Conservation (phyloP, 495 filamentous ascomycete genomes). For the Talaromyces nanjingensis region DNA sequence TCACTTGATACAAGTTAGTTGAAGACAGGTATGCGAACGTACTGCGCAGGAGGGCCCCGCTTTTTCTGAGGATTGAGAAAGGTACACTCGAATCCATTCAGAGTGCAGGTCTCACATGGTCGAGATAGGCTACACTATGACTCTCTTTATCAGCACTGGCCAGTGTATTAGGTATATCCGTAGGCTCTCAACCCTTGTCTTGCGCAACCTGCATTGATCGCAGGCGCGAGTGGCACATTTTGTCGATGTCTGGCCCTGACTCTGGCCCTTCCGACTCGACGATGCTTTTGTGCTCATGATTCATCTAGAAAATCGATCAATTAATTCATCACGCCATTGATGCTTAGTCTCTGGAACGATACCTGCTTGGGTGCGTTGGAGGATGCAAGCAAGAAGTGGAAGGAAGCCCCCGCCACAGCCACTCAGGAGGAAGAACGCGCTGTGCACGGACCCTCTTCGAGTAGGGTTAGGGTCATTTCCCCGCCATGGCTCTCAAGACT, state of each 20-base stretch:
- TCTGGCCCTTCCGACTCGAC: background rate
- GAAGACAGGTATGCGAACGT: constrained; percentile 14
- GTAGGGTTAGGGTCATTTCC: background rate
- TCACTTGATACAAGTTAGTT: background rate
- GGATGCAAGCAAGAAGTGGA: background rate
- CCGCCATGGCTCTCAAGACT: too few species aligned
- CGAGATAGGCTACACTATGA: constrained; percentile 33
- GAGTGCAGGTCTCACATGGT: constrained; percentile 31
- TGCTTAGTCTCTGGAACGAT: background rate
- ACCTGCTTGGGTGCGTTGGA: background rate
- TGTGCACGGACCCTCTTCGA: background rate
- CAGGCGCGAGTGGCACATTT: background rate
- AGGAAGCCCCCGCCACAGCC: background rate
- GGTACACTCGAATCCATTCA: constrained; percentile 36
- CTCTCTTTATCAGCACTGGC: background rate
- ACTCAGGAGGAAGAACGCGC: background rate
- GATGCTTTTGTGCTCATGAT: background rate
- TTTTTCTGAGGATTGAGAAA: constrained; percentile 40
- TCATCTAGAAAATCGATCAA: background rate
- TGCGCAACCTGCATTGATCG: background rate
- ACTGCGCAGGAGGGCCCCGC: constrained; percentile 35
- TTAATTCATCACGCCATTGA: background rate
- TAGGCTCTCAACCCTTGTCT: background rate
- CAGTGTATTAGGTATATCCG: background rate
- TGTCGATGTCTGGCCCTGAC: background rate